Percentiles rank a stretch among this genome's conserved stretches.
phyloP scores from a whole-genome alignment of 495 filamentous ascomycete genomes.

The Xylaria longipes region DNA sequence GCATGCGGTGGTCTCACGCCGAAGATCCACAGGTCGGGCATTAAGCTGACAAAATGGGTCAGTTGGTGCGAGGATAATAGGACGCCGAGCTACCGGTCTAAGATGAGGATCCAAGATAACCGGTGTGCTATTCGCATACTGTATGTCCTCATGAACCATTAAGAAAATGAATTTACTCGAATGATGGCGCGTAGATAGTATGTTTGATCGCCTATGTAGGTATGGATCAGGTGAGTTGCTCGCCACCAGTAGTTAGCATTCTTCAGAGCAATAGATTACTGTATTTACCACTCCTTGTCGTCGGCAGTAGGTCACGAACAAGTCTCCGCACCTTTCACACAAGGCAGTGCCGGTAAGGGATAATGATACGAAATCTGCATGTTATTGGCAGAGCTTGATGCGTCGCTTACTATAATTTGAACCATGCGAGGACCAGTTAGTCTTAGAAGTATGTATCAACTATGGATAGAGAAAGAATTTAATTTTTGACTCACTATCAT shows the following conservation, averaged over 20 bases:
- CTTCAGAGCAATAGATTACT: not conserved
- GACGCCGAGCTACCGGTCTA: not conserved
- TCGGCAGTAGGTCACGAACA: not conserved
- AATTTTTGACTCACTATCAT: slow-evolving; percentile 1
- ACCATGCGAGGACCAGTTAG: not conserved
- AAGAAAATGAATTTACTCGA: not conserved
- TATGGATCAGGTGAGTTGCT: not conserved
- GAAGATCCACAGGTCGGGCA: slow-evolving; percentile 2
- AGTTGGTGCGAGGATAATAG: slow-evolving; percentile 10
- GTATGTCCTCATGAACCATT: not conserved
- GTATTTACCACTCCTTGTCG: not conserved
- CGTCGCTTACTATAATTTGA: not conserved
- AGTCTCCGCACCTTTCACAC: not conserved
- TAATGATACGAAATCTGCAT: not conserved
- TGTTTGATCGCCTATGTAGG: too few relatives aligned
- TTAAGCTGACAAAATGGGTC: slow-evolving; percentile 2
- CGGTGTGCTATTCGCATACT: not conserved
- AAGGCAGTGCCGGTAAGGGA: not conserved
- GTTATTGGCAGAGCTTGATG: not conserved
- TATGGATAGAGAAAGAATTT: not conserved
- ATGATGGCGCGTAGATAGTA: not conserved
- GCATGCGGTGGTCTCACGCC: not conserved
- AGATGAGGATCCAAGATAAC: slow-evolving; percentile 2
- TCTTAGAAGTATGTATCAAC: not conserved
- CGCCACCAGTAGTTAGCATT: not conserved